phyloP scores from a whole-genome alignment of 1,139 yeast species.

The Candida glucosophila region DNA sequence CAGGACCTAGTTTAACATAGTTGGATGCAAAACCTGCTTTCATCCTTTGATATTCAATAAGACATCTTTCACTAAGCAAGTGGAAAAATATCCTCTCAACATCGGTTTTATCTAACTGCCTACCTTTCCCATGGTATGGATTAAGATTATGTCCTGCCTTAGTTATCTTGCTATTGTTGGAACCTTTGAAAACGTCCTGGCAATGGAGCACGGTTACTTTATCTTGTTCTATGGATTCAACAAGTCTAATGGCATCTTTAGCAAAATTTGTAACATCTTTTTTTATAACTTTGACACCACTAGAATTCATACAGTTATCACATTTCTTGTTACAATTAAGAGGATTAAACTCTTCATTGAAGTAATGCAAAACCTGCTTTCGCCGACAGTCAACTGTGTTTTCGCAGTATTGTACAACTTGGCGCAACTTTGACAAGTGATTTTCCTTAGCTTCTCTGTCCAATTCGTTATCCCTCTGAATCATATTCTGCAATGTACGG shows the following conservation, averaged over 20 bases:
- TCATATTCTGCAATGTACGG: constrained; percentile 62
- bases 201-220: constrained; percentile 73
- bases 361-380: constrained; percentile 79
- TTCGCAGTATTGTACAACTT: constrained; percentile 88
- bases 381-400: constrained; percentile 87
- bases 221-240: constrained; percentile 45
- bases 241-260: constrained; percentile 48
- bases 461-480: constrained; percentile 65
- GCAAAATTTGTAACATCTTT: constrained; percentile 69
- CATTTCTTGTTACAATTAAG: constrained; percentile 63
- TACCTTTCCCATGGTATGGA: constrained; percentile 66
- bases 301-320: constrained; percentile 69
- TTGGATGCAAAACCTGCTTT: constrained; percentile 74
- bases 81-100: constrained; percentile 78
- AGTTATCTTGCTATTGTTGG: constrained; percentile 52
- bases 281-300: constrained; percentile 33
- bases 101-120: constrained; percentile 51
- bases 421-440: constrained; percentile 68
- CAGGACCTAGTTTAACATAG: constrained; percentile 55
- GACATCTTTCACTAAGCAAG: constrained; percentile 56
- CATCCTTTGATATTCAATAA: constrained; percentile 66
- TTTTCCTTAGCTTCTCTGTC: constrained; percentile 62
- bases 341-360: constrained; percentile 74
- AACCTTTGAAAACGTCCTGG: constrained; percentile 78
- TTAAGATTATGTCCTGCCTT: constrained; percentile 54